These are phyloP conservation scores for Datisca glomerata DNA, from an alignment of 306 rosid genomes.

Conservation along the genomic window DNA sequence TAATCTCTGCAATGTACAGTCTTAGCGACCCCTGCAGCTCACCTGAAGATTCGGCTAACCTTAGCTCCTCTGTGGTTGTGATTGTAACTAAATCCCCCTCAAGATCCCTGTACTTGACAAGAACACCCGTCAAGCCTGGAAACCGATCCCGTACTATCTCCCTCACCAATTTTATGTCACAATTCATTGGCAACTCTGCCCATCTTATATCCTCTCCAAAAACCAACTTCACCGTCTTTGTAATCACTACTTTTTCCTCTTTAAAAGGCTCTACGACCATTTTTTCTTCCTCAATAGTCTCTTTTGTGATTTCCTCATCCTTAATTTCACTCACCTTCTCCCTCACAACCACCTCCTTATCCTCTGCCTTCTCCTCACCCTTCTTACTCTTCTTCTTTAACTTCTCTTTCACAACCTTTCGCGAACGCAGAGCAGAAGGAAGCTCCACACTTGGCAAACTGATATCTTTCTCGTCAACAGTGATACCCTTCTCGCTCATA, in stretches of 20 bases:
- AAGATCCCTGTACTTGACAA: constrained; percentile 70
- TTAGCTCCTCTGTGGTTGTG: constrained; percentile 51
- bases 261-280: constrained; percentile 15
- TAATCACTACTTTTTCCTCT: constrained; percentile 31
- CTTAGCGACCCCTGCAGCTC: constrained; percentile 45
- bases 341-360: constrained; percentile 33
- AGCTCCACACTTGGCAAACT: constrained; percentile 32
- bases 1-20: constrained; percentile 42
- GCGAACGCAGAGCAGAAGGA: constrained; percentile 18
- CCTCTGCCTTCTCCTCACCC: constrained; percentile 35
- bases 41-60: constrained; percentile 49
- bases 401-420: constrained; percentile 54
- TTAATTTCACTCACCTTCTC: constrained; percentile 27
- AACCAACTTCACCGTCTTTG: constrained; percentile 77
- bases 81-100: constrained; percentile 95
- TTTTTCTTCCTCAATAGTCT: constrained; percentile 24
- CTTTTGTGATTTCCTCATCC: constrained; percentile 28
- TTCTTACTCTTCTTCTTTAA: no score
- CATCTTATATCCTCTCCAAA: constrained; percentile 86
- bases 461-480: constrained; percentile 48
- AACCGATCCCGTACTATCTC: constrained; percentile 52
- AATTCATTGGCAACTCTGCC: constrained; percentile 61
- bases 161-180: constrained; percentile 54
- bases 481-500: constrained; percentile 50
- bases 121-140: constrained; percentile 70